Base-by-base conservation (phyloP, 176 grass and related monocot genomes). In the Carex myosuroides region DNA sequence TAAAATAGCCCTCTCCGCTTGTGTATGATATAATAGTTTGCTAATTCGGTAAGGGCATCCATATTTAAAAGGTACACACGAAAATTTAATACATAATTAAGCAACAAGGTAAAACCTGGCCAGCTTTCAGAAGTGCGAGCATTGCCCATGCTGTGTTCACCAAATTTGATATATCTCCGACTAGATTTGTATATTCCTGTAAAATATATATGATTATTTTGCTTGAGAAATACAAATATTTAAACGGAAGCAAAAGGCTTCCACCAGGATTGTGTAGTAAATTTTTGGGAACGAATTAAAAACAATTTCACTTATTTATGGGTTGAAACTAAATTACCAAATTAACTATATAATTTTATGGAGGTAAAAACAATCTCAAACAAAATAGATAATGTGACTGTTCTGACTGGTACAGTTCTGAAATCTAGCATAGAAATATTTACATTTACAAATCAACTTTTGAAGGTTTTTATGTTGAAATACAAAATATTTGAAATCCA, bases 131-230 rank as follows among this genome's bases (percentile, higher is more conserved):
- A 22, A 94, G 92, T 4, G 66, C 84, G 32, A 94, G 85, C 92
- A 94, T 90, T 85, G 90, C 92, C 88, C 90, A 94, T 56, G 90
- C 72, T 16, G 90, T 94, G 76, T 94, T 87, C 85, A 94, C 88
- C 79, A 94, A 58, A 79, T 94, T 88, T 21, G 92, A 88, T 81
- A 90, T 94, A 63, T 85, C 68, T 18, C 73, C 88, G 8, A 81
- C 80, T 74, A 94, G 88, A 57, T 87, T 90, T 16, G 90, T 92
- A 81, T 94, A 94, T 77, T 89, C 88, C 90, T 94, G 75, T 72
- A 55, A 20, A 44, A 44, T 8, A 68, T 46, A 68, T 70, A 18
- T 80, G 2, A 80, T 80, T 80, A 80, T 30, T 74, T 59, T 80
- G 50, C 3, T 41, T 26, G 71, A 12, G 30, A 50, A 20, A 79